Evolutionary conservation across 2,329 filamentous ascomycete species (phyloP).

Genomic region (Penicillium sumatraense): DNA sequence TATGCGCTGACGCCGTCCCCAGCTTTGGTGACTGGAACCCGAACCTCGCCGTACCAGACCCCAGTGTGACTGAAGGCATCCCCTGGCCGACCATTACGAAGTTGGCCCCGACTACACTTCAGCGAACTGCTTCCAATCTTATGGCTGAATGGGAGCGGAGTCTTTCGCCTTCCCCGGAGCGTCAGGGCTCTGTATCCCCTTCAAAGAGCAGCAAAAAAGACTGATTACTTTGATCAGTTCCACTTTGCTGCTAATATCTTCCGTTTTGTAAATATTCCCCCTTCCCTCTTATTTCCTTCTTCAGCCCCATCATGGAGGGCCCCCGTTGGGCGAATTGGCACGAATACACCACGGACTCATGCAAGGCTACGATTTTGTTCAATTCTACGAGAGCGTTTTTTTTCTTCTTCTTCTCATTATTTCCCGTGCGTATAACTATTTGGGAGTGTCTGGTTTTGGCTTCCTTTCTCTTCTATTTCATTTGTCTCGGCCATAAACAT

Average conservation of each 20-base stretch:
- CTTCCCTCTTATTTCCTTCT: slow-evolving; percentile 21
- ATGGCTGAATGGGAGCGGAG: slow-evolving; percentile 93
- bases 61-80: slow-evolving; percentile 46
- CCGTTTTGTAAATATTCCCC: slow-evolving; percentile 27
- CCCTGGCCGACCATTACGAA: slow-evolving; percentile 74
- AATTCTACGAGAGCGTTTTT: slow-evolving; percentile 35
- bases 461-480: slow-evolving; percentile 9
- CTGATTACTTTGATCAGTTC: slow-evolving; percentile 23
- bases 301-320: slow-evolving; percentile 16
- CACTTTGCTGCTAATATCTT: slow-evolving; percentile 9
- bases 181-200: slow-evolving; percentile 22
- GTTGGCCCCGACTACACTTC: slow-evolving; percentile 75
- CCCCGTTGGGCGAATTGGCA: slow-evolving; percentile 25
- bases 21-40: slow-evolving; percentile 46
- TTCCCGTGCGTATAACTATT: slow-evolving; percentile 1
- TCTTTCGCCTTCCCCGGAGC: slow-evolving; percentile 58
- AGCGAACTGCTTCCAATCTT: slow-evolving; percentile 79
- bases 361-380: slow-evolving; percentile 39
- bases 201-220: slow-evolving; percentile 39
- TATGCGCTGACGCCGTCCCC: slow-evolving; percentile 33
- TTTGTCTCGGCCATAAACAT: slow-evolving; percentile 9
- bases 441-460: slow-evolving; percentile 16
- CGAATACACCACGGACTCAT: slow-evolving; percentile 31
- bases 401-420: slow-evolving; percentile 14
- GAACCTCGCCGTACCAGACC: slow-evolving; percentile 32